Base-by-base conservation (phyloP, 2,329 filamentous ascomycete genomes). In the Colletotrichum coccodes region DNA sequence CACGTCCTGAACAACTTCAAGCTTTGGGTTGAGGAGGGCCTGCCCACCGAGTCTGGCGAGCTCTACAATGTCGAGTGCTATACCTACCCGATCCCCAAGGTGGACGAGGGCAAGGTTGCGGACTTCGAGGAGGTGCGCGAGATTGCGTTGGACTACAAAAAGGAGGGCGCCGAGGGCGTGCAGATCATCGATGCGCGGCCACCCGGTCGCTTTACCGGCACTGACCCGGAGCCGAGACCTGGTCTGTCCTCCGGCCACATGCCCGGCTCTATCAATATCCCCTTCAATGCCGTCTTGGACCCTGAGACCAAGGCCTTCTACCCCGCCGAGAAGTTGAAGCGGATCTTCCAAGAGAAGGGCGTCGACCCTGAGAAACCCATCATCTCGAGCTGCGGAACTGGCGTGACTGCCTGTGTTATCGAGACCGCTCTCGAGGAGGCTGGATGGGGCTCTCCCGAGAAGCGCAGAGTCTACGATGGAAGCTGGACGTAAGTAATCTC, bases 1-100 rank as follows among this genome's bases (percentile, higher is more conserved):
- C 94, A 98, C 79, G 82, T 99, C 21, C 83, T 99, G 63, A 97
- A 99, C 83, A 99, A 99, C 83, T 99, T 98, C 83, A 93, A 91
- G 79, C 82, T 93, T n/a, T 99, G 95, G 94, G 91, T 95, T 2
- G 92, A 95, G 38, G 86, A 97, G 76, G 94, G 93, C 1, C 88
- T 91, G 72, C 93, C 94, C 0, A 92, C 91, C 0, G 94, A 97
- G 82, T 90, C 90, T n/a, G 95, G 95, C 59, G 83, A 92, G 78
- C 81, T 93, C 60, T 91, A 89, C 79, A 89, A 83, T 64, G 87
- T 91, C 50, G 89, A 91, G 75, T 91, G 89, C 76, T 88, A 86
- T 70, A 82, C 85, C 1, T 92, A 92, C 69, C 89, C 87, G 3
- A 91, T 91, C 63, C 89, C 89, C 3, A 84, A 90, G 75, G 81